Evolutionary conservation across 805 yeast genomes (phyloP).

Genomic region (Jamesozyma rosinii): DNA sequence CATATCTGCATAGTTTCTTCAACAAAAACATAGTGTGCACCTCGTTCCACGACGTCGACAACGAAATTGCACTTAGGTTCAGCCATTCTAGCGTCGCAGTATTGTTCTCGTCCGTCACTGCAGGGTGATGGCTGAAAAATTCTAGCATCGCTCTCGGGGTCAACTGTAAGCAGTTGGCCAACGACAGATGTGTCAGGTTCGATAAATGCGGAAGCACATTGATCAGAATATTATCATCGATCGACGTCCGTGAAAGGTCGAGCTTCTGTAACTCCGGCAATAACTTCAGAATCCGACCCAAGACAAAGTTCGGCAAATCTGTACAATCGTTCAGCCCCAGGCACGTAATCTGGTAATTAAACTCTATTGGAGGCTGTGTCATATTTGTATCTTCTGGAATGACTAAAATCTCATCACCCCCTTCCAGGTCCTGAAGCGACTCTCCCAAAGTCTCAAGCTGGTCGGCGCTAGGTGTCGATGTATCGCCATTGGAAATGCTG

Average conservation of each 20-base stretch:
- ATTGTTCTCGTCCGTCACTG: constrained; percentile 35
- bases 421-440: neutral
- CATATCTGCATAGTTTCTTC: constrained; percentile 32
- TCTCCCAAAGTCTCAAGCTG: neutral
- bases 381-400: constrained; percentile 1
- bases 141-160: constrained; percentile 64
- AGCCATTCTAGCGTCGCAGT: constrained; percentile 52
- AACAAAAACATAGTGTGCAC: constrained; percentile 42
- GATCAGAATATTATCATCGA: constrained; percentile 52
- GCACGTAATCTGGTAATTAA: constrained; percentile 28
- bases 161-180: constrained; percentile 55
- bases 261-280: constrained; percentile 58
- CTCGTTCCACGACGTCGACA: constrained; percentile 48
- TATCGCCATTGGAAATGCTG: neutral
- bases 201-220: constrained; percentile 46
- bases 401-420: constrained; percentile 1
- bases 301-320: constrained; percentile 51
- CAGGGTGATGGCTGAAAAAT: constrained; percentile 64
- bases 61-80: constrained; percentile 55
- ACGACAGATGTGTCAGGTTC: constrained; percentile 63
- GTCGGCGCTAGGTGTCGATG: neutral
- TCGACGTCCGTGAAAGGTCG: constrained; percentile 74
- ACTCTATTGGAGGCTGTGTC: constrained; percentile 18
- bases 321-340: constrained; percentile 86
- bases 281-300: constrained; percentile 36